Evolutionary conservation across 1,139 yeast genomes (phyloP).

Genomic region (Yarrowia galli): DNA sequence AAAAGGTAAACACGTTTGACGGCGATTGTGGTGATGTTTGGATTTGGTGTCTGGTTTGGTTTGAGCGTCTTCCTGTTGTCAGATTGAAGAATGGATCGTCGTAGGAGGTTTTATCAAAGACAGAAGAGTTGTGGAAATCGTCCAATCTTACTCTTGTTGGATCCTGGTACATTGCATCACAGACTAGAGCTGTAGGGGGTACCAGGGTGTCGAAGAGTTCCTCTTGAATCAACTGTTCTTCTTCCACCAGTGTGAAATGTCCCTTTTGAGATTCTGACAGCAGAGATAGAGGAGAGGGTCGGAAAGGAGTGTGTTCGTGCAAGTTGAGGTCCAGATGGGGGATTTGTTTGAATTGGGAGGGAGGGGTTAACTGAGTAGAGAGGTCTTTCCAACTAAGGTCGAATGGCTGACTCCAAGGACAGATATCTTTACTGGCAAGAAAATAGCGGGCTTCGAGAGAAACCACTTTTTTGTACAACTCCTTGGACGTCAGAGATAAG

Average conservation of each 20-base stretch:
- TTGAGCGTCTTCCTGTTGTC: not conserved
- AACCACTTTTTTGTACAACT: not conserved
- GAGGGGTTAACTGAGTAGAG: not conserved
- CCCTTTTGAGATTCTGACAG: conserved; percentile 6
- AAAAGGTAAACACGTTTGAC: not conserved
- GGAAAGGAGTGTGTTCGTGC: conserved; percentile 16
- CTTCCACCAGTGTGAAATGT: conserved; percentile 7
- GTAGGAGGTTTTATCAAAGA: not conserved
- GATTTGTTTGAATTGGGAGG: not conserved
- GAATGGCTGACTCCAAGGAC: conserved; percentile 31
- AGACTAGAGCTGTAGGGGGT: not conserved
- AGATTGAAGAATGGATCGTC: conserved; percentile 1
- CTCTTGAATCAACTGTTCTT: conserved; percentile 5
- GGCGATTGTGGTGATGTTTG: conserved; percentile 14
- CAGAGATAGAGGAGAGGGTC: conserved; percentile 5
- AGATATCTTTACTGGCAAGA: conserved; percentile 1
- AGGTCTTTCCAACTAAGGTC: not conserved
- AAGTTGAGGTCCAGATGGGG: conserved; percentile 24
- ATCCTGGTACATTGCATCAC: conserved; percentile 25
- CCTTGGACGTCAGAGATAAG: not conserved
- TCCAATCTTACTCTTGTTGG: not conserved
- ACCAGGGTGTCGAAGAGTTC: conserved; percentile 1
- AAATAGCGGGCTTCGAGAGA: not conserved
- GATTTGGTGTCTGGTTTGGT: not conserved
- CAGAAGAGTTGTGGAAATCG: not conserved